Evolutionary conservation across 2,329 filamentous ascomycete species (phyloP), one percentile per base, ranked within the genome.

Genomic region (Paracoccidioides brasiliensis): DNA sequence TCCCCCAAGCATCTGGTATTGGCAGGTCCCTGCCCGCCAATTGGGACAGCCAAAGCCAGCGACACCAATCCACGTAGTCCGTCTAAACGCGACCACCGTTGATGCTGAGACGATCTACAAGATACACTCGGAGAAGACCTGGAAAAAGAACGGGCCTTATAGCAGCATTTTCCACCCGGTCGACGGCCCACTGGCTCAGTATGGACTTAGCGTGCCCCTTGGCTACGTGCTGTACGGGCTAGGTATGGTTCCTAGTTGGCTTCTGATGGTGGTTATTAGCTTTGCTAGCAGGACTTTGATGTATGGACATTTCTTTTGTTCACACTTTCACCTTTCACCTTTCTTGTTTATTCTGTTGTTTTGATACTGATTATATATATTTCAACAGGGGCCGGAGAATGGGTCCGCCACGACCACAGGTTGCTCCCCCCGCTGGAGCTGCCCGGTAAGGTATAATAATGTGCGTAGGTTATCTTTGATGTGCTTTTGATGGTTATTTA

Each of bases 221-320:
- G 82, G 76, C 5, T 83, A 82, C 60, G 65, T 74, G 45, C 73
- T 83, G 55, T 83, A 74, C 67, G 76, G 65, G 35, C 76, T 84
- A 64, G 72, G 76, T 38, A 72, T 76, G 68, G 74, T 84, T 61
- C 82, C 82, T 3, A 82, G 77, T 62, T 85, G 82, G 82, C 64
- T 78, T 56, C 78, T 83, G 59, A 84, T 85, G 82, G 77, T 85
- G 60, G 68, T 74, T 44, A 78, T 85, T 67, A 80, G 76, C 54
- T 79, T 84, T 67, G 64, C 81, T 62, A 82, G 78, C 70, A 72
- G 81, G 63, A 77, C 75, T 10, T 72, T 84, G 66, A 83, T 84
- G 81, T 82, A 70, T 76, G 78, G 22, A 22, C 22, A 1, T 22
- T 68, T 54, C 56, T 22, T 44, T 33, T 38, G 32, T 28, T 46